These are phyloP conservation scores for Zygotorulaspora mrakii DNA, from an alignment of 1,139 yeast species.

Conservation along the genomic window DNA sequence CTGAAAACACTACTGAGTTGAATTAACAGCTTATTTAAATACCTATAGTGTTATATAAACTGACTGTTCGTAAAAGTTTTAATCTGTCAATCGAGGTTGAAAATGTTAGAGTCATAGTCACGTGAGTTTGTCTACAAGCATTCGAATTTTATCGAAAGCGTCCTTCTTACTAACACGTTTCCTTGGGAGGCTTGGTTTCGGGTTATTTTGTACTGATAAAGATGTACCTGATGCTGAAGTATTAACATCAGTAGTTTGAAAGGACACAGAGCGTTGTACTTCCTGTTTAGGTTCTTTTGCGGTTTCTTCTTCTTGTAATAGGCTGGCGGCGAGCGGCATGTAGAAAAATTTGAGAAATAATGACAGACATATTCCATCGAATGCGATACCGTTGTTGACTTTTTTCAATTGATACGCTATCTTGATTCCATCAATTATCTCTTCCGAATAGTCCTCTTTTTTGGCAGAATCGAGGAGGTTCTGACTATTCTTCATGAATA, in stretches of 20 bases:
- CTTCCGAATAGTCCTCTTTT: constrained; percentile 17
- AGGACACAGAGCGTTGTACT: neutral
- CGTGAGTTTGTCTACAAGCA: constrained; percentile 29
- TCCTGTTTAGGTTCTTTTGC: constrained; percentile 10
- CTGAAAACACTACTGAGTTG: neutral
- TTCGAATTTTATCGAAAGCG: constrained; percentile 32
- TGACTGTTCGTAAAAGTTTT: too few relatives aligned
- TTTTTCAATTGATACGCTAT: constrained; percentile 33
- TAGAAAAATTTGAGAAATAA: constrained; percentile 33
- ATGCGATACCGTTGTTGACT: constrained; percentile 34
- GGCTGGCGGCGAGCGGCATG: constrained; percentile 20
- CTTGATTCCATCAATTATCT: constrained; percentile 24
- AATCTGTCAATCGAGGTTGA: too few relatives aligned
- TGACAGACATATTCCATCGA: constrained; percentile 33
- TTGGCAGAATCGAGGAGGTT: constrained; percentile 22
- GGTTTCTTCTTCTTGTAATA: constrained; percentile 13
- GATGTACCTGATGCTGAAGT: neutral
- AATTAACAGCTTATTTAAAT: too few relatives aligned
- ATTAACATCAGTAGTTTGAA: neutral
- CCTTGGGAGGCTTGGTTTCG: constrained; percentile 17
- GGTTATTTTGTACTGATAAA: constrained; percentile 6
- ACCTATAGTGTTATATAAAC: too few relatives aligned
- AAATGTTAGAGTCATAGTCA: constrained; percentile 6
- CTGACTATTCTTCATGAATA: constrained; percentile 25
- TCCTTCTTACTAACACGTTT: constrained; percentile 37